Conservation (phyloP, 192 early-diverging fungal species). For the Geosiphon pyriformis region DNA sequence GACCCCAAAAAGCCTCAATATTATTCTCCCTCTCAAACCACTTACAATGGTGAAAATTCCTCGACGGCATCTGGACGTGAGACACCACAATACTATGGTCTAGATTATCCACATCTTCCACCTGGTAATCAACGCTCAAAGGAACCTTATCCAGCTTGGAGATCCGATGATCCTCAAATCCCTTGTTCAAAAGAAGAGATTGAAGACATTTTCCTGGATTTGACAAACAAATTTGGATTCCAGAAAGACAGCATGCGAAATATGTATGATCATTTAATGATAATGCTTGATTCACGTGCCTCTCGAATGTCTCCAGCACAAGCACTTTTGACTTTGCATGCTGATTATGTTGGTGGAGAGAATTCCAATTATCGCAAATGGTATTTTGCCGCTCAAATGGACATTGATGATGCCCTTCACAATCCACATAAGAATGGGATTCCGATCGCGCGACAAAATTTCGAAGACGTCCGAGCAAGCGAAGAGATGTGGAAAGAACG, state of each 20-base stretch:
- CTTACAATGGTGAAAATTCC: constrained; percentile 26
- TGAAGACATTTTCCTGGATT: constrained; percentile 60
- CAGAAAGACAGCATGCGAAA: constrained; percentile 73
- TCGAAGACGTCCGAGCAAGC: constrained; percentile 20
- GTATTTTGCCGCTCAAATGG: constrained; percentile 73
- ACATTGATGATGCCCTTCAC: constrained; percentile 47
- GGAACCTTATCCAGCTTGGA: constrained; percentile 43
- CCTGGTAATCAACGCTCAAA: constrained; percentile 18
- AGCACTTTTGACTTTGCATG: constrained; percentile 68
- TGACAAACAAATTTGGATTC: constrained; percentile 70
- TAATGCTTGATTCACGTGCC: constrained; percentile 73
- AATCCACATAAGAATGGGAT: constrained; percentile 28
- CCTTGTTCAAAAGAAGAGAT: constrained; percentile 64
- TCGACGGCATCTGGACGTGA: neutral
- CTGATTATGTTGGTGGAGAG: constrained; percentile 76
- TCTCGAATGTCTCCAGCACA: constrained; percentile 65
- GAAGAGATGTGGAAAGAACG: constrained; percentile 60
- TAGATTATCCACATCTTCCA: neutral
- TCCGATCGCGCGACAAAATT: constrained; percentile 31
- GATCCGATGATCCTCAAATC: constrained; percentile 54
- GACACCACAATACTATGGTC: constrained; percentile 3
- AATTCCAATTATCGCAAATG: constrained; percentile 78
- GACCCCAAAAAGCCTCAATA: neutral
- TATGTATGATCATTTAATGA: constrained; percentile 71
- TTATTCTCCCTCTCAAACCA: constrained; percentile 4